Percentiles rank a stretch among this genome's conserved stretches.
These are phyloP conservation scores for Rhizophagus clarus DNA, from an alignment of 192 early-diverging fungal genomes.

Conservation along the genomic window DNA sequence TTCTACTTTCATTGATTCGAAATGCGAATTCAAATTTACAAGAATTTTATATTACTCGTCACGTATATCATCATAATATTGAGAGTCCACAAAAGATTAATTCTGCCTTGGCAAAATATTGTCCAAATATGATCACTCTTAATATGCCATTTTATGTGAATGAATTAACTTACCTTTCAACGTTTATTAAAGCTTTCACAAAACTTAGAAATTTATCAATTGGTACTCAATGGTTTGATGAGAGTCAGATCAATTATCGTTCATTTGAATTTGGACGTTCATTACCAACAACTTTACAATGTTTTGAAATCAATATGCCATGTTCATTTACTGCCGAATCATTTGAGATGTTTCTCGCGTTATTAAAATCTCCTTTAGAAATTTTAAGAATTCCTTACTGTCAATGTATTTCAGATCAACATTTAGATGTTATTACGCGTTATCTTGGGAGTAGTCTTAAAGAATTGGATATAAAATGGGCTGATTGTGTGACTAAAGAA, in stretches of 20 bases:
- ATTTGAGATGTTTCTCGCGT: neutral
- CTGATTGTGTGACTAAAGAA: neutral
- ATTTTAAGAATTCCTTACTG: neutral
- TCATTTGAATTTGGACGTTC: neutral
- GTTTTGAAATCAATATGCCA: neutral
- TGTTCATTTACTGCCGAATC: neutral
- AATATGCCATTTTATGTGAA: neutral
- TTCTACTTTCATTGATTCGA: neutral
- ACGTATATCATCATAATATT: neutral
- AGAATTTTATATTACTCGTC: neutral
- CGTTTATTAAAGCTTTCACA: neutral
- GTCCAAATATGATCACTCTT: neutral
- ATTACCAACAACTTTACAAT: neutral
- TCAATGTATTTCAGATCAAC: neutral
- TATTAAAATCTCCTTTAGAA: neutral
- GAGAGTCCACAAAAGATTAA: neutral
- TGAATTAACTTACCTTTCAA: neutral
- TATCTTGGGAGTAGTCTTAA: conserved; percentile 1
- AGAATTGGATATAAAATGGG: neutral
- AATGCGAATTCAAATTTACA: neutral
- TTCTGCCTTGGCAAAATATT: neutral
- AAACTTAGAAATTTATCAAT: neutral
- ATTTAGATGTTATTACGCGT: neutral
- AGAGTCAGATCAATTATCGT: neutral
- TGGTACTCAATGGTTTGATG: neutral